These are phyloP conservation scores for Schizothecium vesticola DNA, from an alignment of 495 filamentous ascomycete species.

Conservation along the genomic window DNA sequence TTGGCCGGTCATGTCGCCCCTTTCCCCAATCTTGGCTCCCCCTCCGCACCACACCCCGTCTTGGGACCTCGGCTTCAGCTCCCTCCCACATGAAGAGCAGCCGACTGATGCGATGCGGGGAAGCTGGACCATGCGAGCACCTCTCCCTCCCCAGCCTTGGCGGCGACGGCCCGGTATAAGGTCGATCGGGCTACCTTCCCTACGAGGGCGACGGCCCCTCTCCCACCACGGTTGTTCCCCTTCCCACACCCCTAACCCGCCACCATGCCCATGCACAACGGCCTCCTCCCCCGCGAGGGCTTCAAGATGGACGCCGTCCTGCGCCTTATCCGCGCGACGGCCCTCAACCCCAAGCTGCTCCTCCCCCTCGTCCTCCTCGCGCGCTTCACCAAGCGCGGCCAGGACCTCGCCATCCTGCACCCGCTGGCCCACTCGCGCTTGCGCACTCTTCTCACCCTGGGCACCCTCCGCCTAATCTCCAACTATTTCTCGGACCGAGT, in stretches of 20 bases:
- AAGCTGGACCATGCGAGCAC: background rate
- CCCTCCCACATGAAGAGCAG: background rate
- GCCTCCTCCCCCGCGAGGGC: slow-evolving; percentile 48
- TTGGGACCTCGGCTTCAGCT: background rate
- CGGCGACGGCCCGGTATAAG: background rate
- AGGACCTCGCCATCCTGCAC: slow-evolving; percentile 44
- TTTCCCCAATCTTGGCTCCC: background rate
- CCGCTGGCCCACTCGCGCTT: slow-evolving; percentile 43
- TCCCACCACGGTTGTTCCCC: background rate
- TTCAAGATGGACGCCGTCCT: slow-evolving; percentile 57
- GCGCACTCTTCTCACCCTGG: slow-evolving; percentile 44
- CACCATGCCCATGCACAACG: slow-evolving; percentile 46
- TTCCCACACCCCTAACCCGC: background rate
- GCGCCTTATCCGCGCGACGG: slow-evolving; percentile 48
- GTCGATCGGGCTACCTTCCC: background rate
- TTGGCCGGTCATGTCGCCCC: background rate
- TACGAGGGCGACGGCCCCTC: background rate
- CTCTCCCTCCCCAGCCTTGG: background rate
- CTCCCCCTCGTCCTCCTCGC: slow-evolving; percentile 55
- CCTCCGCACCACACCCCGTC: background rate
- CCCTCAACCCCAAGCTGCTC: slow-evolving; percentile 56
- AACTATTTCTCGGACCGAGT: slow-evolving; percentile 47
- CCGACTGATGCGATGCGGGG: background rate
- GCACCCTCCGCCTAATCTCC: slow-evolving; percentile 43
- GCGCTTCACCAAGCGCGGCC: slow-evolving; percentile 55